Percentiles rank a stretch among this genome's conserved stretches.
Conservation (phyloP, 1,139 yeast genomes). For the Pichia inconspicua region DNA sequence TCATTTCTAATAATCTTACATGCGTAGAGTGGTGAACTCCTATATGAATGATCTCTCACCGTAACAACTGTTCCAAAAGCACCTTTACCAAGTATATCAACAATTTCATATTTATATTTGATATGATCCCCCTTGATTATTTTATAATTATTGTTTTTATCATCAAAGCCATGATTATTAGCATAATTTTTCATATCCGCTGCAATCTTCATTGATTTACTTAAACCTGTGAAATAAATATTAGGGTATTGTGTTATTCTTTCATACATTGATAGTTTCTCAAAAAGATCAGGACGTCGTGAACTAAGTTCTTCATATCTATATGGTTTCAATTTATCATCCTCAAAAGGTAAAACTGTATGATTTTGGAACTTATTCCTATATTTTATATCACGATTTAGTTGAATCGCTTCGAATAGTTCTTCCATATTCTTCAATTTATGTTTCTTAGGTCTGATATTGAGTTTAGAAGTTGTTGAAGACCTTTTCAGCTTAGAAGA, state of each 20-base stretch:
- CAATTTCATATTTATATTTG: conserved; percentile 63
- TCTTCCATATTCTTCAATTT: conserved; percentile 1
- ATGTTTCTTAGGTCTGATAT: neutral
- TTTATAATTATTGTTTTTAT: conserved; percentile 54
- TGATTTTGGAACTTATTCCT: neutral
- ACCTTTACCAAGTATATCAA: conserved; percentile 61
- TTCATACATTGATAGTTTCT: conserved; percentile 40
- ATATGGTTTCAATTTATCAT: conserved; percentile 1
- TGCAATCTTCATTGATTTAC: conserved; percentile 17
- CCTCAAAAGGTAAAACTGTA: neutral
- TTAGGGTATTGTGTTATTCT: conserved; percentile 36
- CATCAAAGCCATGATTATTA: conserved; percentile 68
- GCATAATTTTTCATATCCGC: conserved; percentile 40
- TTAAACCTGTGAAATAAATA: conserved; percentile 34
- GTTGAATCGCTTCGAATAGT: neutral
- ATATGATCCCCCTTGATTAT: conserved; percentile 61
- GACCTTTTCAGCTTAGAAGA: neutral
- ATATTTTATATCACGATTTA: neutral
- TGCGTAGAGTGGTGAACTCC: conserved; percentile 43
- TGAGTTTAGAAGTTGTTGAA: neutral
- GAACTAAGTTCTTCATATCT: conserved; percentile 15
- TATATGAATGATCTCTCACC: conserved; percentile 60
- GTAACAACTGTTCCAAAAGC: conserved; percentile 76
- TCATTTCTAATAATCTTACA: conserved; percentile 72
- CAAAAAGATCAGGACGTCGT: conserved; percentile 17